These are phyloP conservation scores for Physaria fendleri DNA, from an alignment of 345 rosid genomes.

Conservation along the genomic window DNA sequence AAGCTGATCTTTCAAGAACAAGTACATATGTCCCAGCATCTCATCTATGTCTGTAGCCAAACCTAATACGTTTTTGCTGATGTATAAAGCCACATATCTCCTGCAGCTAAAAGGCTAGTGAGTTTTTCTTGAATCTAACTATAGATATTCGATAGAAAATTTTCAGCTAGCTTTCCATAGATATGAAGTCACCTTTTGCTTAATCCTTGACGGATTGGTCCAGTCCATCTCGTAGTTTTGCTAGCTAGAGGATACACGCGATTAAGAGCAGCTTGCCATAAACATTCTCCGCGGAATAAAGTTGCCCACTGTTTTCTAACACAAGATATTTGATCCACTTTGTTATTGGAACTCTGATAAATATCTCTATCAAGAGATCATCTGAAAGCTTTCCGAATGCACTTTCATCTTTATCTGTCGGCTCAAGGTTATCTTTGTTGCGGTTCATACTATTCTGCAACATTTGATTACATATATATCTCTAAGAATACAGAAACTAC, in stretches of 20 bases:
- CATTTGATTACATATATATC: constrained; percentile 2
- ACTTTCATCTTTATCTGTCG: constrained; percentile 27
- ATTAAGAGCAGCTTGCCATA: constrained; percentile 79
- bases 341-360: constrained; percentile 55
- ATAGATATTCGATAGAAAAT: not conserved
- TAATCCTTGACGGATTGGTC: constrained; percentile 69
- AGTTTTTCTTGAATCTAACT: constrained; percentile 2
- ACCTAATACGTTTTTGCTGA: constrained; percentile 51
- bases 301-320: constrained; percentile 71
- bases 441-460: constrained; percentile 51
- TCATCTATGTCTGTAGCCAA: constrained; percentile 57
- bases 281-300: constrained; percentile 62
- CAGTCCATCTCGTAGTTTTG: constrained; percentile 66
- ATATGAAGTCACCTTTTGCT: constrained; percentile 45
- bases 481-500: not conserved
- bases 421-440: constrained; percentile 17
- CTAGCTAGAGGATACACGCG: constrained; percentile 47
- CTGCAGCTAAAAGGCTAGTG: constrained; percentile 40
- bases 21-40: constrained; percentile 75
- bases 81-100: constrained; percentile 65
- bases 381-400: constrained; percentile 62
- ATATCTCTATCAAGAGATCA: constrained; percentile 73
- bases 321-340: constrained; percentile 53
- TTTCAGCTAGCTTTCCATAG: not conserved
- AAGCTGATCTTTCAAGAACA: constrained; percentile 87